Percentiles rank a stretch among this genome's conserved stretches.
phyloP scores from a whole-genome alignment of 2,329 filamentous ascomycete species.

The Aspergillus sergii region DNA sequence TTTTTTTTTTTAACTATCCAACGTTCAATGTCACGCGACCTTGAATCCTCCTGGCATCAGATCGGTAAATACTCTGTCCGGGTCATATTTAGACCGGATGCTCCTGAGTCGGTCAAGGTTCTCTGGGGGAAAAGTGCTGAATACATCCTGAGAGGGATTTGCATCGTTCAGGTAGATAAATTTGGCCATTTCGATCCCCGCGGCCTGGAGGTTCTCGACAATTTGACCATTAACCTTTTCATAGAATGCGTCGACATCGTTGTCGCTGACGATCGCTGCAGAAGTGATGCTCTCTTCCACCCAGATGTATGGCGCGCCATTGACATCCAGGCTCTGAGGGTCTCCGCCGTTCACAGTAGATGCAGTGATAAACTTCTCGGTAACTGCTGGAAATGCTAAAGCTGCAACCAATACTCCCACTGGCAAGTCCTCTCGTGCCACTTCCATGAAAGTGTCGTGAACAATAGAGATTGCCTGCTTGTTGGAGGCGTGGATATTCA shows the following conservation, averaged over 20 bases:
- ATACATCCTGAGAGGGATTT: neutral
- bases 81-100: constrained; percentile 3
- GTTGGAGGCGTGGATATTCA: constrained; percentile 1
- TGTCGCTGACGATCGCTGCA: neutral
- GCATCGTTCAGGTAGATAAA: constrained; percentile 4
- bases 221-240: constrained; percentile 6
- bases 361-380: constrained; percentile 4
- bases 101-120: constrained; percentile 1
- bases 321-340: constrained; percentile 3
- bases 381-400: constrained; percentile 9
- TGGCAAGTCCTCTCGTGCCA: neutral
- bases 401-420: neutral
- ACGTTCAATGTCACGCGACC: neutral
- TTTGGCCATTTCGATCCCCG: constrained; percentile 1
- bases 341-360: constrained; percentile 10
- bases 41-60: constrained; percentile 4
- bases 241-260: constrained; percentile 11
- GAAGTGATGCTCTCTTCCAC: constrained; percentile 11
- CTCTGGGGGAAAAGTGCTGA: neutral
- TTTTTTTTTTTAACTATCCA: neutral
- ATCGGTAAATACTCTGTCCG: constrained; percentile 1
- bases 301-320: constrained; percentile 11
- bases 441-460: neutral
- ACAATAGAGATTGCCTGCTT: neutral
- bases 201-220: neutral